phyloP scores from a whole-genome alignment of 768 basidiomycete genomes.

The Amanita rubescens region DNA sequence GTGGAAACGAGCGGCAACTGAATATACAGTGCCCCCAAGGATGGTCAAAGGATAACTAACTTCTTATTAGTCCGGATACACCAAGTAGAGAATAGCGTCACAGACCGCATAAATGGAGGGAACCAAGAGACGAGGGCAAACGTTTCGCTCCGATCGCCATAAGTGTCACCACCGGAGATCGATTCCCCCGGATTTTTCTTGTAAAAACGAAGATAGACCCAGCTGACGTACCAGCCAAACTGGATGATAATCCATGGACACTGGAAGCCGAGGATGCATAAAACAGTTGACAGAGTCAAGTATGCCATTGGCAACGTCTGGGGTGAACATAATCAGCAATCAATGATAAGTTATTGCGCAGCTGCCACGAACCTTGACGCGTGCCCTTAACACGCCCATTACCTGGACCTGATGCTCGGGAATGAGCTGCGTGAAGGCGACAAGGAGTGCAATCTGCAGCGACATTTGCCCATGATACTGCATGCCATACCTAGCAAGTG shows the following conservation, averaged over 20 bases:
- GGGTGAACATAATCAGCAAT: conserved; percentile 7
- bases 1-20: conserved; percentile 58
- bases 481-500: conserved; percentile 64
- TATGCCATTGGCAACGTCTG: conserved; percentile 94
- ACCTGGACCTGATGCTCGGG: conserved; percentile 98
- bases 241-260: conserved; percentile 91
- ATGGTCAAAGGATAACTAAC: conserved; percentile 63
- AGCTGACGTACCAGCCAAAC: conserved; percentile 97
- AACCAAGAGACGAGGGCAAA: conserved; percentile 96
- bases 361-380: conserved; percentile 78
- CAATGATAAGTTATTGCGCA: not conserved
- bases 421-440: conserved; percentile 96
- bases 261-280: conserved; percentile 79
- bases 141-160: conserved; percentile 94
- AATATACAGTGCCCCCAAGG: conserved; percentile 62
- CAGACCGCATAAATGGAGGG: conserved; percentile 91
- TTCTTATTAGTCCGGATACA: conserved; percentile 5
- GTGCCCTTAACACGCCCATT: conserved; percentile 72
- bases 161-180: conserved; percentile 53
- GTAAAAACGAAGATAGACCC: conserved; percentile 95
- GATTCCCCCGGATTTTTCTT: conserved; percentile 74
- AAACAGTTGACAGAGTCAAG: conserved; percentile 80
- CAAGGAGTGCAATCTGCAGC: conserved; percentile 80
- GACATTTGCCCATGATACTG: conserved; percentile 91
- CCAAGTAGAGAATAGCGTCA: conserved; percentile 13